A percentile compares a stretch with the other conserved stretches of the same genome.
Evolutionary conservation across 371 early-diverging fungal genomes (phyloP).

Genomic region (Mortierella sp.): DNA sequence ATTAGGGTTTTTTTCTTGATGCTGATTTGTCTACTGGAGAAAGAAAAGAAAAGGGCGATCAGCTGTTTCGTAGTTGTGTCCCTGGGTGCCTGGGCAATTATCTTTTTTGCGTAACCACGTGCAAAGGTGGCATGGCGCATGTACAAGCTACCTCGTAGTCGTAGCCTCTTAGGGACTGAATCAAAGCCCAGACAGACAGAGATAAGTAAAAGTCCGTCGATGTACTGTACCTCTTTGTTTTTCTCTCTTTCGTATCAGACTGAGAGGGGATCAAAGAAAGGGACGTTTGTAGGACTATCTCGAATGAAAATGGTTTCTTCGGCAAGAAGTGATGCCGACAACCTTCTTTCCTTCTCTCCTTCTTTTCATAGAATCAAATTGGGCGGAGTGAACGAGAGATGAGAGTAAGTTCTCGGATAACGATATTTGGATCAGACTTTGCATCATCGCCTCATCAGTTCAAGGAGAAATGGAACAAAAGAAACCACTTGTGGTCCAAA

Average conservation of each 20-base stretch:
- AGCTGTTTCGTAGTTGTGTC: constrained; percentile 5
- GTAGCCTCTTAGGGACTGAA: background rate
- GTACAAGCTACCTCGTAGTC: background rate
- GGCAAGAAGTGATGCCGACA: constrained; percentile 12
- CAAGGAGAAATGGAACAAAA: background rate
- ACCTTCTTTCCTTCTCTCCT: background rate
- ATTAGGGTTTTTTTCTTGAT: background rate
- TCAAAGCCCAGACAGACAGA: background rate
- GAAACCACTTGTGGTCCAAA: background rate
- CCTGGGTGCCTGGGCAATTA: constrained; percentile 9
- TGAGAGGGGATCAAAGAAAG: background rate
- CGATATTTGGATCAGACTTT: background rate
- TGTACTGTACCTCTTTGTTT: background rate
- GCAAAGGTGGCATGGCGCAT: constrained; percentile 10
- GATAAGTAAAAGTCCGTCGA: background rate
- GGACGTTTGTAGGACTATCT: background rate
- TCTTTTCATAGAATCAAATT: constrained; percentile 1
- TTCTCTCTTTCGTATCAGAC: background rate
- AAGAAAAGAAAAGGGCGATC: background rate
- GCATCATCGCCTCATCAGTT: background rate
- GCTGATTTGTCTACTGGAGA: background rate
- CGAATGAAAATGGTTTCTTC: background rate
- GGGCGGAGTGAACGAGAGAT: background rate
- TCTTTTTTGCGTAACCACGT: constrained; percentile 14
- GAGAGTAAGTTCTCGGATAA: constrained; percentile 2